Base-by-base conservation (phyloP, 257 asterid species). In the Jasminum sambac region DNA sequence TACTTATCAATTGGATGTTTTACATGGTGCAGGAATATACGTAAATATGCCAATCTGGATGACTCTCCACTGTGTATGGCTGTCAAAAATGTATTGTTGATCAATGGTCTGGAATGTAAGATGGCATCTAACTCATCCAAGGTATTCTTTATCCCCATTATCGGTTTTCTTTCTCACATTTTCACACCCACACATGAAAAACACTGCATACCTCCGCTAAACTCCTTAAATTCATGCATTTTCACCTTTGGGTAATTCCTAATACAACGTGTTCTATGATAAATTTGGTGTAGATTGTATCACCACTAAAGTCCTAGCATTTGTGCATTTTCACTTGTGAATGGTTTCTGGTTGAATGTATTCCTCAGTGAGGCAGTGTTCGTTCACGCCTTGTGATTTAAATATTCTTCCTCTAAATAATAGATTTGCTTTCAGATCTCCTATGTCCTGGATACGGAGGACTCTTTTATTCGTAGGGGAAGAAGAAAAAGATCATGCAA, bases 41-140 rank as follows among this genome's bases (percentile, higher is more conserved):
- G 72, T 57, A 84, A 85, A 82, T 86, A 69, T 75, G 70, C 79
- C 37, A 75, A 79, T 55, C 38, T 79, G 26, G 90, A 88, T 79
- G 96, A 85, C 73, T 77, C 83, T 61, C 93, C 90, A 66, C 72
- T 86, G 40, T 72, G 73, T 76, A 80, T 26, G 88, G 91, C 93
- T 58, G 83, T 86, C 74, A 94, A 89, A 81, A 84, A 82, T 69
- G 89, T 84, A 66, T 65, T 55, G 58, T 81, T 89, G 69, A 80
- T 80, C 83, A 94, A 91, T 59, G 97, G 96, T 74, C 82, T 94
- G 89, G 97, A 94, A 79, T 90, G 96, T 78, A 94, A 91, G 86
- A 94, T 94, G 99, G 78, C 97, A 40, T 79, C 97, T 66, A 64
- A 76, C 74, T 82, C 99, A 58, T 94, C 97, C 0, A 94, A 94